Evolutionary conservation across 352 stramenopile genomes (phyloP).

Genomic region (Globisporangium splendens): DNA sequence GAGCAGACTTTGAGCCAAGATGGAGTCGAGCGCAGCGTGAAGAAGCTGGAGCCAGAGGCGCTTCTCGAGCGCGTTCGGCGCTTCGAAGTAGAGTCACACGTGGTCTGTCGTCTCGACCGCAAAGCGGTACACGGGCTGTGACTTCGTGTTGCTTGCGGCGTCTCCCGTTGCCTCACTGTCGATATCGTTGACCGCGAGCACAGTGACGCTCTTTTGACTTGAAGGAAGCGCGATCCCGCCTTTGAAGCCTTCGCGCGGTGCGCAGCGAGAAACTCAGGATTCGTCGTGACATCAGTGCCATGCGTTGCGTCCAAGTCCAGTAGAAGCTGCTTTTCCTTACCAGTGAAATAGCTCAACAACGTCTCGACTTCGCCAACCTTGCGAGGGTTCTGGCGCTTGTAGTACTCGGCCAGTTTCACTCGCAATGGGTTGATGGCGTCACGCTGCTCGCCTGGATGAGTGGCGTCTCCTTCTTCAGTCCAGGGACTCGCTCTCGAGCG

Average conservation of each 20-base stretch:
- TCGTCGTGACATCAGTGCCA: slow-evolving; percentile 32
- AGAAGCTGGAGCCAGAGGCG: slow-evolving; percentile 47
- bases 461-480: neutral
- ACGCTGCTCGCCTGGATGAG: neutral
- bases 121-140: slow-evolving; percentile 24
- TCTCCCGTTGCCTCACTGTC: slow-evolving; percentile 18
- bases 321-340: slow-evolving; percentile 55
- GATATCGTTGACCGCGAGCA: slow-evolving; percentile 18
- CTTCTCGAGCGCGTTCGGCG: slow-evolving; percentile 31
- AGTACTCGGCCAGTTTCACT: slow-evolving; percentile 80
- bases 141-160: slow-evolving; percentile 29
- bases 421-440: slow-evolving; percentile 18
- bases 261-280: slow-evolving; percentile 27
- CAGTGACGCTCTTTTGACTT: slow-evolving; percentile 7
- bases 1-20: slow-evolving; percentile 43
- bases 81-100: slow-evolving; percentile 43
- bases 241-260: slow-evolving; percentile 52
- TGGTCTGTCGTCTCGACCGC: slow-evolving; percentile 53
- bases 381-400: slow-evolving; percentile 87
- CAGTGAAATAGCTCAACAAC: slow-evolving; percentile 55
- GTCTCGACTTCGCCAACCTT: slow-evolving; percentile 84
- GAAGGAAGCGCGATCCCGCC: slow-evolving; percentile 15
- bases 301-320: slow-evolving; percentile 60
- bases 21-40: slow-evolving; percentile 44
- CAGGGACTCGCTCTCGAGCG: neutral